Base-by-base conservation (phyloP, 1,284 basidiomycete species). In the Pyrrhoderma lamaoense region DNA sequence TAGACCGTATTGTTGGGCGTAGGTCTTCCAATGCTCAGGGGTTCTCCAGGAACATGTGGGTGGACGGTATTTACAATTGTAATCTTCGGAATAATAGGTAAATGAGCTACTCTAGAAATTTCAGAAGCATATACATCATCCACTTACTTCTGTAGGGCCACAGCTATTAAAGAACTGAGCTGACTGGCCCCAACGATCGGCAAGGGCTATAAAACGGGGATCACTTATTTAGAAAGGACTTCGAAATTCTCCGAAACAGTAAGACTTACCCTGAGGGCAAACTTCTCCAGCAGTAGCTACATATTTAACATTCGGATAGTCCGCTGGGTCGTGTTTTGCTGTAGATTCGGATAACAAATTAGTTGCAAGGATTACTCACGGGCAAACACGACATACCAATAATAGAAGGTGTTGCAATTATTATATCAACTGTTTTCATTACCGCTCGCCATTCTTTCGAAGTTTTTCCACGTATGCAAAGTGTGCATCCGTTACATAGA, bases 11-110 rank as follows among this genome's bases (percentile, higher is more conserved):
- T 80, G 60, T 82, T 82, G 3, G 77, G 77, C 2, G 73, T 76
- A 3, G 78, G 78, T 43, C 64, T 67, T n/a, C 77, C 78, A 42
- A 80, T 79, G 45, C 70, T 73, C 25, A 79, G 57, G 11, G 65
- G 60, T 19, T 67, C 58, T 11, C 72, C 73, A 14, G 69, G 59
- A 14, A 63, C 59, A 60, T 80, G 76, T 14, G 71, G 63, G 35
- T 76, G 73, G 61, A 76, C 72, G 1, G 78, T 80, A 57, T 80
- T 80, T 9, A 79, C 73, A 56, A 81, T 79, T 1, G 78, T 80
- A 31, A 79, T 75, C 76, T 77, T 31, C 27, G 27, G 27, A 31
- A 31, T 31, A n/a, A n/a, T n/a, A n/a, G n/a, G n/a, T n/a, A n/a
- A n/a, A 42, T 44, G 50, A 44, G 9, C 16, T 37, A 16, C 35